Percentiles rank a stretch among this genome's conserved stretches.
phyloP scores from a whole-genome alignment of 345 rosid genomes.

The Arabidopsis thaliana region DNA sequence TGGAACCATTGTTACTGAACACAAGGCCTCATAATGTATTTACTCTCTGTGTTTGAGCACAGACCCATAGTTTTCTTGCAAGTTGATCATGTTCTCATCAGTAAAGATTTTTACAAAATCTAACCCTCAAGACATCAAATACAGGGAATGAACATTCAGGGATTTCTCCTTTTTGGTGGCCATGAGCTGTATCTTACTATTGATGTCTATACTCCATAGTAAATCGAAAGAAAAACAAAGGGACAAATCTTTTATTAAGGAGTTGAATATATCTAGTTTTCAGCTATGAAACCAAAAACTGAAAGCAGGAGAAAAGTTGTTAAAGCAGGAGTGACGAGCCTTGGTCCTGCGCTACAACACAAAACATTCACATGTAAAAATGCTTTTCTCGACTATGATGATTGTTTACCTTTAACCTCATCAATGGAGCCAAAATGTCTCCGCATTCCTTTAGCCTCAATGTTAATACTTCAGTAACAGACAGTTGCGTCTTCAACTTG shows the following conservation, averaged over 20 bases:
- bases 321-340: slow-evolving; percentile 30
- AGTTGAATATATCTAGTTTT: slow-evolving; percentile 31
- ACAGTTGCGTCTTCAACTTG: slow-evolving; percentile 50
- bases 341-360: slow-evolving; percentile 33
- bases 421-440: slow-evolving; percentile 32
- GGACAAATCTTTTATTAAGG: slow-evolving; percentile 25
- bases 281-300: slow-evolving; percentile 34
- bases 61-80: slow-evolving; percentile 16
- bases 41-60: slow-evolving; percentile 17
- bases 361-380: slow-evolving; percentile 27
- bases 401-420: slow-evolving; percentile 36
- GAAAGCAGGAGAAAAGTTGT: slow-evolving; percentile 32
- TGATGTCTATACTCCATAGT: not conserved
- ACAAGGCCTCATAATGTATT: not conserved
- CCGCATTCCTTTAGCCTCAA: slow-evolving; percentile 41
- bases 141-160: not conserved
- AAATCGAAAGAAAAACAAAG: not conserved
- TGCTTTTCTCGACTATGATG: slow-evolving; percentile 25
- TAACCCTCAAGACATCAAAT: not conserved
- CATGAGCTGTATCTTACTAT: not conserved
- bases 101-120: not conserved
- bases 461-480: slow-evolving; percentile 40
- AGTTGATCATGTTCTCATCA: slow-evolving; percentile 12
- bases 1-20: slow-evolving; percentile 24
- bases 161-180: not conserved